Percentiles rank a stretch among this genome's conserved stretches.
These are phyloP conservation scores for Phaffia rhodozyma DNA, from an alignment of 1,284 basidiomycete genomes.

Conservation along the genomic window DNA sequence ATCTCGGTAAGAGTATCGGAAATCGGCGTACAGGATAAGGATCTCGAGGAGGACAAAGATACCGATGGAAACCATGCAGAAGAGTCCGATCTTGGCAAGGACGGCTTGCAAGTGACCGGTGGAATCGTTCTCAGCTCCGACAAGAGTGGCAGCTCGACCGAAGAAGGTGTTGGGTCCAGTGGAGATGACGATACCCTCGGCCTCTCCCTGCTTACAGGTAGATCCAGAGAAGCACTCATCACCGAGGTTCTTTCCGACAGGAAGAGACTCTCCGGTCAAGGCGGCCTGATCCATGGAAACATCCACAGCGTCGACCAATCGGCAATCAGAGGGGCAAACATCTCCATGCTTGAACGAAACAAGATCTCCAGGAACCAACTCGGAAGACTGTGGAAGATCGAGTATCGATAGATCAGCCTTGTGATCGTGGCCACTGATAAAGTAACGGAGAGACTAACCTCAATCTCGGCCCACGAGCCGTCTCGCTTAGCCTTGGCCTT, in stretches of 20 bases:
- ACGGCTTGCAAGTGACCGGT: constrained; percentile 97
- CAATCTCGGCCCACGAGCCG: constrained; percentile 74
- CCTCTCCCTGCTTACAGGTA: constrained; percentile 94
- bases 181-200: constrained; percentile 91
- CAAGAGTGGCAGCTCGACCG: constrained; percentile 86
- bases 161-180: constrained; percentile 94
- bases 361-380: constrained; percentile 86
- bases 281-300: constrained; percentile 95
- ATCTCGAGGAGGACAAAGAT: constrained; percentile 86
- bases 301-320: constrained; percentile 87
- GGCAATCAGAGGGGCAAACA: constrained; percentile 88
- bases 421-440: too few relatives aligned
- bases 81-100: constrained; percentile 87
- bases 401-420: too few relatives aligned
- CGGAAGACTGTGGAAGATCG: constrained; percentile 43
- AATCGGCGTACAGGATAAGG: constrained; percentile 73
- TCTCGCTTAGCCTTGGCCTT: constrained; percentile 85
- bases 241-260: constrained; percentile 74
- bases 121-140: constrained; percentile 90
- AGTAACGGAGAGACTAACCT: constrained; percentile 32
- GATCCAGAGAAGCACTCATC: constrained; percentile 97
- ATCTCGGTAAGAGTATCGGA: constrained; percentile 77
- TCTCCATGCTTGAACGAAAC: constrained; percentile 96
- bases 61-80: constrained; percentile 87
- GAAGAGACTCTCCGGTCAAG: constrained; percentile 89